A percentile compares a stretch with the other conserved stretches of the same genome.
Evolutionary conservation across 2,329 filamentous ascomycete genomes (phyloP).

Genomic region (Sporothrix sp.): DNA sequence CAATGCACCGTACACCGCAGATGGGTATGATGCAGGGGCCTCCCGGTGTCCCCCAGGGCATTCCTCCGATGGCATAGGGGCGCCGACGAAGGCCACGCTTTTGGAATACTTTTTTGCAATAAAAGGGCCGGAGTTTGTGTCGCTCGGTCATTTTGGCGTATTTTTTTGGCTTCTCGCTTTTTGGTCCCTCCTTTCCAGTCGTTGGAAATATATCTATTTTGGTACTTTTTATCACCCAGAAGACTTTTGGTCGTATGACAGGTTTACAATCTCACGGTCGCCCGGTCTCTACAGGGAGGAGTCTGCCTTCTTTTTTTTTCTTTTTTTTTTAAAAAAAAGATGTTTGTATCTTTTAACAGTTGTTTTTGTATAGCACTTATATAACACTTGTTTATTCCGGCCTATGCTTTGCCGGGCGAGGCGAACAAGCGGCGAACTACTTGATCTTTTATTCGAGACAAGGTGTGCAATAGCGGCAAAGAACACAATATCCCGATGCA

Average conservation of each 20-base stretch:
- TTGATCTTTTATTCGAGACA: too few species aligned
- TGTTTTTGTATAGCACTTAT: too few species aligned
- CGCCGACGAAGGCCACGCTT: too few species aligned
- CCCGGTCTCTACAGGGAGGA: background rate
- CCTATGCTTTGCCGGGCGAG: too few species aligned
- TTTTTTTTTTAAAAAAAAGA: background rate
- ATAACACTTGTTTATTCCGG: too few species aligned
- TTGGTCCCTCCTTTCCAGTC: background rate
- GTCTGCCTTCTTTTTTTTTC: background rate
- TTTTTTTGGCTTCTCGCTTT: background rate
- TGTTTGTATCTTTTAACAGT: background rate
- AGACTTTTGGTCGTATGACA: background rate
- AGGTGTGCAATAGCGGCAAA: too few species aligned
- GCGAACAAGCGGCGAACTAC: too few species aligned
- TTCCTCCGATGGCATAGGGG: constrained; percentile 14
- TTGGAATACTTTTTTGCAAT: too few species aligned
- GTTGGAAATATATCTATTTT: background rate
- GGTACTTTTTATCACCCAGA: background rate
- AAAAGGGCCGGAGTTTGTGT: too few species aligned
- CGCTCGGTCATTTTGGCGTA: too few species aligned
- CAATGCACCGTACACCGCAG: constrained; percentile 23
- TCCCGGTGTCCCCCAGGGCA: constrained; percentile 14
- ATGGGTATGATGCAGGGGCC: constrained; percentile 22
- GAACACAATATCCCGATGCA: too few species aligned
- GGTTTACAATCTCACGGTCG: background rate